Percentiles rank a stretch among this genome's conserved stretches.
Conservation (phyloP, 768 basidiomycete species). For the Strobilomyces echinocephalus region DNA sequence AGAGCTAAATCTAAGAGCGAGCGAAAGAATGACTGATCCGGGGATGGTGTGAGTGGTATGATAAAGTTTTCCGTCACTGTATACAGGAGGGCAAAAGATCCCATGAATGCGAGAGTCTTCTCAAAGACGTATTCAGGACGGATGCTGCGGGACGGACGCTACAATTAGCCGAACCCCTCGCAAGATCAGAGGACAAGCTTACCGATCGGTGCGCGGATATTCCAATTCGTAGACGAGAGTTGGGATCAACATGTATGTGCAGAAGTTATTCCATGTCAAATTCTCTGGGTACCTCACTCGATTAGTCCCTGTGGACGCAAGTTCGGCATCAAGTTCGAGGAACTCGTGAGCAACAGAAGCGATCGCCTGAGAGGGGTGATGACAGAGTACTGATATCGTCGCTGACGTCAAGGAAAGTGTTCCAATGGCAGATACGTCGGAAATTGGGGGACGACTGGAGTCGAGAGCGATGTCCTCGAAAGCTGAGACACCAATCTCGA, state of each 20-base stretch:
- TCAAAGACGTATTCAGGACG: constrained; percentile 52
- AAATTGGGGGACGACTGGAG: constrained; percentile 1
- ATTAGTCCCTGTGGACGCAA: constrained; percentile 65
- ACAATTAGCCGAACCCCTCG: background rate
- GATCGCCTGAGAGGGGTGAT: constrained; percentile 65
- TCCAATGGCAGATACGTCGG: constrained; percentile 8
- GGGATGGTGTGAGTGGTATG: constrained; percentile 69
- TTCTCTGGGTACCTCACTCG: constrained; percentile 80
- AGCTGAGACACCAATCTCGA: constrained; percentile 3
- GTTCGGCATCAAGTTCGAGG: constrained; percentile 69
- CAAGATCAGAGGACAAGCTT: constrained; percentile 20
- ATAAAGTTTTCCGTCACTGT: constrained; percentile 94
- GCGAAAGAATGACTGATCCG: constrained; percentile 66
- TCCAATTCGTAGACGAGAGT: constrained; percentile 95
- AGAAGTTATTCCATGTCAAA: constrained; percentile 76
- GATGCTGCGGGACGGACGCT: constrained; percentile 16
- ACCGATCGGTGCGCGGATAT: constrained; percentile 88
- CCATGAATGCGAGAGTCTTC: constrained; percentile 81
- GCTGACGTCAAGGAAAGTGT: constrained; percentile 9
- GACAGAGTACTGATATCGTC: constrained; percentile 42
- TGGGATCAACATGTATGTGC: constrained; percentile 81
- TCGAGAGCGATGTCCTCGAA: constrained; percentile 1
- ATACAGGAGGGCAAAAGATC: constrained; percentile 91
- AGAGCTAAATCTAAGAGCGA: constrained; percentile 81
- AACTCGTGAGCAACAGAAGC: constrained; percentile 70